Evolutionary conservation across 352 stramenopile species (phyloP), one percentile per base, ranked within the genome.

Genomic region (Pythium aquatile): DNA sequence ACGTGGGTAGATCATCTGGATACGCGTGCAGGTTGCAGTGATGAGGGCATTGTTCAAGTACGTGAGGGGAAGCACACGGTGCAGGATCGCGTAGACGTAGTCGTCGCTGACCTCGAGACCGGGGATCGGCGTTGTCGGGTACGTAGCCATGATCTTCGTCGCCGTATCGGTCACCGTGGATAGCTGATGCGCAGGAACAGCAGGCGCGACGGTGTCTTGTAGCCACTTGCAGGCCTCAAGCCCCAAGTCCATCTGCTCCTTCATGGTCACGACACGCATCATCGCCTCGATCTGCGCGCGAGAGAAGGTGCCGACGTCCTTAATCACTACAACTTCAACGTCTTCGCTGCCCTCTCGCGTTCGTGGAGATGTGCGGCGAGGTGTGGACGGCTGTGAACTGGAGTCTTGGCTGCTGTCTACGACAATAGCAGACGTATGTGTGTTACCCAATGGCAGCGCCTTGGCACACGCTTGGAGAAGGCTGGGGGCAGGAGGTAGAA

Each of bases 401-500:
- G 8, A 17, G 10, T 17, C 13, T 44, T 44, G 37, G 37, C 37
- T 44, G 37, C 3, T 5, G 37, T 48, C 40, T 0, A 44, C 10
- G 6, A 13, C 13, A 17, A 44, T 17, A 1, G 37, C 37, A 44
- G 8, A 13, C 3, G 37, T 11, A 17, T 5, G 13, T 1, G 8
- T 44, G 37, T 44, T 44, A 0, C 37, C 37, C 9, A 44, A 17
- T 5, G 37, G 37, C 3, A 44, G 37, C 11, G 37, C 37, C 49
- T 56, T 58, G 1, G 48, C 40, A 32, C 32, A 47, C 17, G 30
- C 33, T 7, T 58, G 16, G 16, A 58, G 53, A 9, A 58, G 33
- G 5, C 20, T 29, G n/a, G 24, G 6, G 53, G 53, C 13, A 58
- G 53, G 4, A 58, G 32, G 32, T 58, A 58, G 10, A 58, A 58